Percentiles rank a stretch among this genome's conserved stretches.
Conservation (phyloP, 2,329 filamentous ascomycete genomes). For the Rhexocercosporidium sp. region DNA sequence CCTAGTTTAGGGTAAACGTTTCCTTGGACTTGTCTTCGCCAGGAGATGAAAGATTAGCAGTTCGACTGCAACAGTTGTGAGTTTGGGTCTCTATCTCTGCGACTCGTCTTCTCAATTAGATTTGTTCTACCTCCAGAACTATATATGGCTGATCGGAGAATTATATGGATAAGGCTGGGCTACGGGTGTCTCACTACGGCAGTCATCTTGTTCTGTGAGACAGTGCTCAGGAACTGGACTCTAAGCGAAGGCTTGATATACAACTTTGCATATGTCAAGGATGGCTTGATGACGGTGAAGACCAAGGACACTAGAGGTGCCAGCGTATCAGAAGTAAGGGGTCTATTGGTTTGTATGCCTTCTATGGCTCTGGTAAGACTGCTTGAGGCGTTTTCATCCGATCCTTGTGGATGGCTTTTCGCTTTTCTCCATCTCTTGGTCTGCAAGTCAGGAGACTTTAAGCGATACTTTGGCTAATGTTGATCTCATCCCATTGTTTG, state of each 20-base stretch:
- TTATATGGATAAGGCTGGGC: background rate
- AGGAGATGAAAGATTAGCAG: background rate
- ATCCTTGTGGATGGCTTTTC: constrained; percentile 15
- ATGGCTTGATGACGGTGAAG: background rate
- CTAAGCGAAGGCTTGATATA: constrained; percentile 12
- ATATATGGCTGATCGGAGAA: background rate
- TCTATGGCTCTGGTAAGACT: background rate
- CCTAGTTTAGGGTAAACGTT: background rate
- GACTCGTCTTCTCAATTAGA: background rate
- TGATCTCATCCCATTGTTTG: constrained; percentile 20
- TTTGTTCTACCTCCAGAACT: too few species aligned
- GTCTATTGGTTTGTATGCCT: background rate
- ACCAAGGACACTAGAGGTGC: background rate
- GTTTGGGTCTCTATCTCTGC: background rate
- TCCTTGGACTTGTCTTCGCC: background rate
- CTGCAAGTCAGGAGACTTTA: background rate
- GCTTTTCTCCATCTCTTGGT: constrained; percentile 18
- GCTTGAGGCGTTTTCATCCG: background rate
- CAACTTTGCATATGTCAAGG: background rate
- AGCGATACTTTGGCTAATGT: constrained; percentile 25
- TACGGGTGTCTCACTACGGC: background rate
- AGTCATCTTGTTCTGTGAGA: background rate
- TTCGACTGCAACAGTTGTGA: background rate
- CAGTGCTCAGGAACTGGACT: background rate
- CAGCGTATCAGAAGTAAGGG: background rate